A percentile compares a stretch with the other conserved stretches of the same genome.
These are phyloP conservation scores for Limonium bicolor DNA, from an alignment of 148 eudicot species.

Conservation along the genomic window DNA sequence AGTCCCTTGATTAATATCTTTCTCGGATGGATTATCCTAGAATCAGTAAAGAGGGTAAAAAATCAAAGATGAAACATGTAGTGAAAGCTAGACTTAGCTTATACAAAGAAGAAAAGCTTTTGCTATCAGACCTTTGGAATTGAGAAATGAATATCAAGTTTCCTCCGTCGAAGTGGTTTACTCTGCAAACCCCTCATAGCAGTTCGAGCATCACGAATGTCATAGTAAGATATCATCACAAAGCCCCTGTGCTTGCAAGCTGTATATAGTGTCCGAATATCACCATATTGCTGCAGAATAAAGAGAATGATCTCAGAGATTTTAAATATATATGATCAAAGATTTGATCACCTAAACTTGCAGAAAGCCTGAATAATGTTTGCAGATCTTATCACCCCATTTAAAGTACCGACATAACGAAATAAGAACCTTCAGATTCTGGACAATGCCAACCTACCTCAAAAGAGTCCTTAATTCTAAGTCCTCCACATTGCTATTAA, in stretches of 20 bases:
- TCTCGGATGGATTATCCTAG: constrained; percentile 90
- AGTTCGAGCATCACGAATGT: constrained; percentile 84
- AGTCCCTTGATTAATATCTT: constrained; percentile 92
- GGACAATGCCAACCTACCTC: too few relatives aligned
- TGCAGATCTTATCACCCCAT: too few relatives aligned
- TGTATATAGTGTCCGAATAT: constrained; percentile 81
- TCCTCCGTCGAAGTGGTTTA: constrained; percentile 71
- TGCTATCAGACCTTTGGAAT: constrained; percentile 81
- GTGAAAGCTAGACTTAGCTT: not conserved
- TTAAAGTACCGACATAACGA: too few relatives aligned
- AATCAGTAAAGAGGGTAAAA: not conserved
- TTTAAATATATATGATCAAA: too few relatives aligned
- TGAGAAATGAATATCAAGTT: constrained; percentile 92
- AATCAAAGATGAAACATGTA: not conserved
- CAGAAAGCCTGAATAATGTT: too few relatives aligned
- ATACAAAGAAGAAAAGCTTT: not conserved
- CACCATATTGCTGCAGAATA: constrained; percentile 78
- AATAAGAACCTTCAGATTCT: too few relatives aligned
- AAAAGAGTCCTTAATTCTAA: constrained; percentile 51
- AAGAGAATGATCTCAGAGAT: not conserved
- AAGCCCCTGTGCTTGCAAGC: constrained; percentile 92
- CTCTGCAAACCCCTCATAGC: constrained; percentile 82
- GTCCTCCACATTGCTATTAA: constrained; percentile 87
- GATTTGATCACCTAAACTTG: too few relatives aligned
- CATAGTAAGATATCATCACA: constrained; percentile 96